Conservation (phyloP, 2,329 filamentous ascomycete species). For the Xylariaceae sp. region DNA sequence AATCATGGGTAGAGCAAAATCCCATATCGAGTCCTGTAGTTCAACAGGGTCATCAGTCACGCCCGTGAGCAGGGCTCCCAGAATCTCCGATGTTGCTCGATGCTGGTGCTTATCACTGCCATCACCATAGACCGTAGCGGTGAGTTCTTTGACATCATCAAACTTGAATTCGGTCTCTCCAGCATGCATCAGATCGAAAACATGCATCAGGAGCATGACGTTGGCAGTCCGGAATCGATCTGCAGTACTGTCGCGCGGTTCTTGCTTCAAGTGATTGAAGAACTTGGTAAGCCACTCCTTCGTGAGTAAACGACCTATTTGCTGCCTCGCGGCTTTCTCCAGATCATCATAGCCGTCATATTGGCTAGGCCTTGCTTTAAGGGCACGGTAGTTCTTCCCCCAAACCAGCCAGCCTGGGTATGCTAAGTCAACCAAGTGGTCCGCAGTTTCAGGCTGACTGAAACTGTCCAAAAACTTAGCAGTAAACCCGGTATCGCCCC, state of each 20-base stretch:
- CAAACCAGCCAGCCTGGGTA: slow-evolving; percentile 96
- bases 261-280: slow-evolving; percentile 93
- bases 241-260: slow-evolving; percentile 73
- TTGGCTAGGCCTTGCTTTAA: slow-evolving; percentile 62
- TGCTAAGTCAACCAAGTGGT: slow-evolving; percentile 88
- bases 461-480: slow-evolving; percentile 73
- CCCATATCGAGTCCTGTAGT: slow-evolving; percentile 74
- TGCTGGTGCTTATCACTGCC: slow-evolving; percentile 98
- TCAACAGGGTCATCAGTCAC: slow-evolving; percentile 72
- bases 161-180: slow-evolving; percentile 73
- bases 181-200: slow-evolving; percentile 84
- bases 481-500: slow-evolving; percentile 75
- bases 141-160: slow-evolving; percentile 80
- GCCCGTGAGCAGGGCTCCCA: slow-evolving; percentile 77
- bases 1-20: slow-evolving; percentile 83
- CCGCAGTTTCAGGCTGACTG: slow-evolving; percentile 62
- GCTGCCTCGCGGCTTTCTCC: slow-evolving; percentile 66
- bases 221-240: slow-evolving; percentile 89
- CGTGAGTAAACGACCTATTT: slow-evolving; percentile 75
- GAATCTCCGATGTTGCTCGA: slow-evolving; percentile 87
- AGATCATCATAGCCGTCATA: slow-evolving; percentile 73
- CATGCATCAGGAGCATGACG: slow-evolving; percentile 79
- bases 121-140: slow-evolving; percentile 74
- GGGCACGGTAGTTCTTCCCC: slow-evolving; percentile 80
- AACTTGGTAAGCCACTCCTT: slow-evolving; percentile 80